Evolutionary conservation across 2,329 filamentous ascomycete species (phyloP).

Genomic region (Fusarium tupiense): DNA sequence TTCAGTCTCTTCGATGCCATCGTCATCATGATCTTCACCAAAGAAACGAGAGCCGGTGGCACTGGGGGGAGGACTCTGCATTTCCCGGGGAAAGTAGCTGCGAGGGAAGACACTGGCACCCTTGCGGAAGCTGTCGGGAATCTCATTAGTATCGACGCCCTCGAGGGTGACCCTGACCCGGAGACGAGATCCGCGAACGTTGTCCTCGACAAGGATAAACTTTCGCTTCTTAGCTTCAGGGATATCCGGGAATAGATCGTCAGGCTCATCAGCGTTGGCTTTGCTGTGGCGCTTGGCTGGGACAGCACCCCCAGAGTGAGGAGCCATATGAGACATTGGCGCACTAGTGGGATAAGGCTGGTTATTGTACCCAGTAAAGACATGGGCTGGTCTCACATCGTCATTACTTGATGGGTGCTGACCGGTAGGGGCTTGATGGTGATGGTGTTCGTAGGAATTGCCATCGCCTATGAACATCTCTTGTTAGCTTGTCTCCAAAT

Average conservation of each 20-base stretch:
- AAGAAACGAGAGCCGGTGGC: conserved; percentile 81
- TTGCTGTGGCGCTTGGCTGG: conserved; percentile 50
- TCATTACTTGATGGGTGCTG: conserved; percentile 59
- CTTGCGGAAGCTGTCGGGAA: conserved; percentile 94
- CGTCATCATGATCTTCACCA: conserved; percentile 69
- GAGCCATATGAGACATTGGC: conserved; percentile 71
- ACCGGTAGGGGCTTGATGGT: conserved; percentile 69
- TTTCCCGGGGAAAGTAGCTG: conserved; percentile 91
- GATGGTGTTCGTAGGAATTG: conserved; percentile 72
- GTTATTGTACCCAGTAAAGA: conserved; percentile 74
- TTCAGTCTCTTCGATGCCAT: conserved; percentile 62
- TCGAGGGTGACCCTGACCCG: conserved; percentile 94
- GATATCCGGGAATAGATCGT: conserved; percentile 85
- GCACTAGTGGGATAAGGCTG: conserved; percentile 67
- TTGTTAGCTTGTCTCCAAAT: conserved; percentile 43
- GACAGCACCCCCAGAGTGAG: conserved; percentile 50
- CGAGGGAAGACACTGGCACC: conserved; percentile 89
- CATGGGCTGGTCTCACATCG: conserved; percentile 78
- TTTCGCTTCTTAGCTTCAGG: conserved; percentile 93
- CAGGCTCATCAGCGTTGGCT: conserved; percentile 67
- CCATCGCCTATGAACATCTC: conserved; percentile 62
- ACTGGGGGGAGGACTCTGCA: conserved; percentile 84
- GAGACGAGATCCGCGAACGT: conserved; percentile 80
- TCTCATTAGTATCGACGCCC: conserved; percentile 91
- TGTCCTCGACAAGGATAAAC: conserved; percentile 95